phyloP scores from a whole-genome alignment of 352 stramenopile species.

The Stramenopiles sp. region DNA sequence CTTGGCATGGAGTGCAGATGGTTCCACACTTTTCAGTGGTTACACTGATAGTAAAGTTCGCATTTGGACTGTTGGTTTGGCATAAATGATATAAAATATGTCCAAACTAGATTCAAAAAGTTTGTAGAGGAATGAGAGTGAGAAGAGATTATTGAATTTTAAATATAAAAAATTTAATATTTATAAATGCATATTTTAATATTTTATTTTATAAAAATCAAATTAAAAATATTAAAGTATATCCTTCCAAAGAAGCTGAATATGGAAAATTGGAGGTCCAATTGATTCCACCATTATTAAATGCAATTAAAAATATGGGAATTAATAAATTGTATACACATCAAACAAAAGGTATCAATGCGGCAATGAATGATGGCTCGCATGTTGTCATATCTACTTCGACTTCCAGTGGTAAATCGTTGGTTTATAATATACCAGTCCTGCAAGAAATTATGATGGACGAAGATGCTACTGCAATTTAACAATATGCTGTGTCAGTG shows the following conservation, averaged over 20 bases:
- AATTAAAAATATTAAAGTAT: conserved; percentile 47
- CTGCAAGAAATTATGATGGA: conserved; percentile 41
- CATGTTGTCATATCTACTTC: conserved; percentile 85
- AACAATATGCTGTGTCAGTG: too few species aligned
- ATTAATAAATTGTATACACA: conserved; percentile 68
- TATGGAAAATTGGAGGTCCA: conserved; percentile 22
- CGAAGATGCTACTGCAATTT: conserved; percentile 49
- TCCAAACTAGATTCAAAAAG: too few species aligned
- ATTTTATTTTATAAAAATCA: conserved; percentile 47
- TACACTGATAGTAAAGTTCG: conserved; percentile 97
- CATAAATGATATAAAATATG: too few species aligned
- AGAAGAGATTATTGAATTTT: too few species aligned
- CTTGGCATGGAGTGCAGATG: conserved; percentile 92
- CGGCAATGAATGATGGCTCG: conserved; percentile 36
- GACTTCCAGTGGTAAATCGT: conserved; percentile 84
- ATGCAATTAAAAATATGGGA: conserved; percentile 28
- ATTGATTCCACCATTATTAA: conserved; percentile 25
- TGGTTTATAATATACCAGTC: conserved; percentile 87
- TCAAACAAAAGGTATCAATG: conserved; percentile 59
- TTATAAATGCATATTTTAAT: too few species aligned
- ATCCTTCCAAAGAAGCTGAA: conserved; percentile 26
- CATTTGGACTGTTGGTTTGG: conserved; percentile 39
- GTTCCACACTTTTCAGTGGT: conserved; percentile 91
- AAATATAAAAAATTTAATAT: too few species aligned
- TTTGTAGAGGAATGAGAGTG: too few species aligned